These are phyloP conservation scores for Leptographium procerum DNA, from an alignment of 2,329 filamentous ascomycete genomes.

Conservation along the genomic window DNA sequence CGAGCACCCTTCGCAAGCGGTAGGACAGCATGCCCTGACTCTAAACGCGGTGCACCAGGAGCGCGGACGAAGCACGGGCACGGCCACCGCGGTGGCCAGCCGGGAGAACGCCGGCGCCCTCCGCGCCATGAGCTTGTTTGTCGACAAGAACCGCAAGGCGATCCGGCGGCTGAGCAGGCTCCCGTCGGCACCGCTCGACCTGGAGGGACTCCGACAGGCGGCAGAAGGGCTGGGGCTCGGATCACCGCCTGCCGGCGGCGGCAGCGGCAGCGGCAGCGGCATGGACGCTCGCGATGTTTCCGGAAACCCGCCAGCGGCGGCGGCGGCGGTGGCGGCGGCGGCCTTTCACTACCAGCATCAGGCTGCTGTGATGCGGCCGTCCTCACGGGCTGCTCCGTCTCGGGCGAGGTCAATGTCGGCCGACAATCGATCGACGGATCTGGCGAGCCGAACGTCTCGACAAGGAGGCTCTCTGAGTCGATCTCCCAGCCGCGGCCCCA, in stretches of 20 bases:
- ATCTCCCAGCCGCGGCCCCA: neutral
- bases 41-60: conserved; percentile 6
- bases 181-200: conserved; percentile 13
- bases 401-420: no score
- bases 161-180: conserved; percentile 30
- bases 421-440: no score
- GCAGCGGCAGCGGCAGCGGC: no score
- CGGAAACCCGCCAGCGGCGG: no score
- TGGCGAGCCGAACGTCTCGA: neutral
- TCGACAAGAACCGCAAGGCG: conserved; percentile 29
- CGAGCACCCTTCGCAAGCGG: conserved; percentile 8
- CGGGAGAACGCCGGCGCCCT: conserved; percentile 30
- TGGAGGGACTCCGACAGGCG: neutral
- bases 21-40: conserved; percentile 13
- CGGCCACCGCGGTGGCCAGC: neutral
- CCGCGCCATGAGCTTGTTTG: conserved; percentile 32
- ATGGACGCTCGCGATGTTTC: no score
- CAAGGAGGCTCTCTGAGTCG: neutral
- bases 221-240: neutral
- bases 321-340: no score
- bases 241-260: neutral
- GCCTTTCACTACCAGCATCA: no score
- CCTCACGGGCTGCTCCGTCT: no score
- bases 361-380: no score
- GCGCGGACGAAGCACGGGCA: conserved; percentile 3